These are phyloP conservation scores for Penicillium italicum DNA, from an alignment of 2,329 filamentous ascomycete genomes.

Conservation along the genomic window DNA sequence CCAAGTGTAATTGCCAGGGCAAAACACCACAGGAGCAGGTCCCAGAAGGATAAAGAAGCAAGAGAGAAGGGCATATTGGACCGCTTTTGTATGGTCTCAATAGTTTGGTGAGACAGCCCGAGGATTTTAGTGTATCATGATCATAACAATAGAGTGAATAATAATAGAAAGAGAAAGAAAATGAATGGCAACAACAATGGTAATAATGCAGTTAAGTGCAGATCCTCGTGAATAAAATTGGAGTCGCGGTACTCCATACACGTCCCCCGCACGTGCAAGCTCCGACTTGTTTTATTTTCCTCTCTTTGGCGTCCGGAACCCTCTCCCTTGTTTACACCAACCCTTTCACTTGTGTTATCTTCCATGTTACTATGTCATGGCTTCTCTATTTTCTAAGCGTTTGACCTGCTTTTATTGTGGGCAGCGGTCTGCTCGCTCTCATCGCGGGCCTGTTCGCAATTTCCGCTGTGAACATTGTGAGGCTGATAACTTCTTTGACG, in stretches of 20 bases:
- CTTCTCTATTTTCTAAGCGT: conserved; percentile 42
- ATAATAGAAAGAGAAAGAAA: neutral
- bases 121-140: neutral
- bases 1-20: neutral
- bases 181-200: neutral
- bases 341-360: neutral
- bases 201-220: neutral
- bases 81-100: neutral
- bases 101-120: neutral
- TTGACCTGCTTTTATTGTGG: conserved; percentile 83
- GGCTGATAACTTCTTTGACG: conserved; percentile 82
- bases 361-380: conserved; percentile 35
- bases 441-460: conserved; percentile 56
- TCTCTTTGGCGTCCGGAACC: neutral
- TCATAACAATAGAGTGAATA: neutral
- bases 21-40: neutral
- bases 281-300: conserved; percentile 15
- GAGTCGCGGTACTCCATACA: conserved; percentile 14
- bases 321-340: conserved; percentile 14
- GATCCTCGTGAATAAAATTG: conserved; percentile 3
- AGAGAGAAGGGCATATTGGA: neutral
- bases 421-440: conserved; percentile 58
- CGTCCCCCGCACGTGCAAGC: conserved; percentile 19
- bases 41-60: neutral
- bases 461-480: conserved; percentile 78